Conservation (phyloP, 179 eudicot species). For the Beta corolliflora region DNA sequence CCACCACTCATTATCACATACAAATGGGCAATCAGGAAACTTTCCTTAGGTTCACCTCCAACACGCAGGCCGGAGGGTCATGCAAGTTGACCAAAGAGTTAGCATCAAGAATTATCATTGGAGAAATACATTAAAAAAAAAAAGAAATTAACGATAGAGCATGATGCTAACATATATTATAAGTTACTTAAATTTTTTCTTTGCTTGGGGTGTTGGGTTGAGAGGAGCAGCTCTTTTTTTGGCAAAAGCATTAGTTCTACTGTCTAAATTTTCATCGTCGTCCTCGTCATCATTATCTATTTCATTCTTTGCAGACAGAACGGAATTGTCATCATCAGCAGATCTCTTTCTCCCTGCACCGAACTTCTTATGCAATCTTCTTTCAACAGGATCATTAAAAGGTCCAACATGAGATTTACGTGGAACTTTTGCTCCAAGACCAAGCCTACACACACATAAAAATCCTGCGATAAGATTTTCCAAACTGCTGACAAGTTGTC, state of each 20-base stretch:
- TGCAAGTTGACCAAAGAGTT: background rate
- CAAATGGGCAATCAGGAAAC: too few relatives aligned
- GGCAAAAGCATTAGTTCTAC: slow-evolving; percentile 61
- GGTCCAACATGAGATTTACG: slow-evolving; percentile 39
- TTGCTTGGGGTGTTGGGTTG: slow-evolving; percentile 33
- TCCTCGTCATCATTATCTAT: slow-evolving; percentile 37
- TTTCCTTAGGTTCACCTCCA: too few relatives aligned
- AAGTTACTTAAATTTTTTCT: slow-evolving; percentile 41
- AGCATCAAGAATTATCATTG: background rate
- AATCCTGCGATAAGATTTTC: background rate
- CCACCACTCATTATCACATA: too few relatives aligned
- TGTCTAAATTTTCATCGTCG: slow-evolving; percentile 56
- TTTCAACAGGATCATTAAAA: slow-evolving; percentile 53
- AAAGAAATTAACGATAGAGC: background rate
- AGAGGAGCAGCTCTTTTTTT: slow-evolving; percentile 50
- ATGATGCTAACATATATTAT: background rate
- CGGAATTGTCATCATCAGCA: slow-evolving; percentile 35
- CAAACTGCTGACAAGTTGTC: background rate
- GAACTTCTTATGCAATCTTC: slow-evolving; percentile 55
- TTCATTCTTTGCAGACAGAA: slow-evolving; percentile 36
- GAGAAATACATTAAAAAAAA: background rate
- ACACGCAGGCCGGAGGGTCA: too few relatives aligned
- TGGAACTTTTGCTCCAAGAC: slow-evolving; percentile 71
- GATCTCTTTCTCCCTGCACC: slow-evolving; percentile 47
- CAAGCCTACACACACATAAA: slow-evolving; percentile 53